Evolutionary conservation across 2,329 filamentous ascomycete genomes (phyloP).

Genomic region (Verticillium nubilum): DNA sequence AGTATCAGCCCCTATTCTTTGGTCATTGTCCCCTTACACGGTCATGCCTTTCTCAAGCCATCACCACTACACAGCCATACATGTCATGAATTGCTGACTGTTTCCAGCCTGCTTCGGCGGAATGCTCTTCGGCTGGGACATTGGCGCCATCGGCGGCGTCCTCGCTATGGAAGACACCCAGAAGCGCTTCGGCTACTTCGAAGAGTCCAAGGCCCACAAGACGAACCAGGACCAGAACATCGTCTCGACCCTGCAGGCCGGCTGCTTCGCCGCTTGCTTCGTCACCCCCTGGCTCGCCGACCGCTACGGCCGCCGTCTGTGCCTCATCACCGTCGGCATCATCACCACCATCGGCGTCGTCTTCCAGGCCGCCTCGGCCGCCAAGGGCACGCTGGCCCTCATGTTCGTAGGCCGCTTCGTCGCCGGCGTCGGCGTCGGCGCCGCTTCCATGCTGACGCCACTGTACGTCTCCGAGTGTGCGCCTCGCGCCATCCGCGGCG

Average conservation of each 20-base stretch:
- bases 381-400: conserved; percentile 46
- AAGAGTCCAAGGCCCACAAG: conserved; percentile 18
- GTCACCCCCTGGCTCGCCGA: conserved; percentile 49
- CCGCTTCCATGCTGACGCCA: conserved; percentile 38
- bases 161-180: conserved; percentile 55
- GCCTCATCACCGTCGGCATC: conserved; percentile 50
- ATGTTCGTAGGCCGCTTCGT: conserved; percentile 63
- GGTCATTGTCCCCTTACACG: not conserved
- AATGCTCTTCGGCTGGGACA: conserved; percentile 41
- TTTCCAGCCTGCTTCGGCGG: conserved; percentile 58
- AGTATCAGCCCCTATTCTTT: conserved; percentile 9
- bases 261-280: conserved; percentile 61
- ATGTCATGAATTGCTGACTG: not conserved
- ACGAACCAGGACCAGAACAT: conserved; percentile 59
- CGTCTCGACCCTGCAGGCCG: conserved; percentile 65
- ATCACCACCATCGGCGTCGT: conserved; percentile 57
- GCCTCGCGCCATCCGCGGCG: conserved; percentile 44
- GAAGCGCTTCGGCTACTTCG: conserved; percentile 18
- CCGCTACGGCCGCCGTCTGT: conserved; percentile 46
- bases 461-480: conserved; percentile 44
- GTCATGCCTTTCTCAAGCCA: not conserved
- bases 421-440: conserved; percentile 43
- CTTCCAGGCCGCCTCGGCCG: conserved; percentile 47
- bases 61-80: not conserved
- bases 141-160: conserved; percentile 58